Evolutionary conservation across 75 land plant species (phyloP), one percentile per base, ranked within the genome.

Genomic region (Pseudotsuga menziesii): DNA sequence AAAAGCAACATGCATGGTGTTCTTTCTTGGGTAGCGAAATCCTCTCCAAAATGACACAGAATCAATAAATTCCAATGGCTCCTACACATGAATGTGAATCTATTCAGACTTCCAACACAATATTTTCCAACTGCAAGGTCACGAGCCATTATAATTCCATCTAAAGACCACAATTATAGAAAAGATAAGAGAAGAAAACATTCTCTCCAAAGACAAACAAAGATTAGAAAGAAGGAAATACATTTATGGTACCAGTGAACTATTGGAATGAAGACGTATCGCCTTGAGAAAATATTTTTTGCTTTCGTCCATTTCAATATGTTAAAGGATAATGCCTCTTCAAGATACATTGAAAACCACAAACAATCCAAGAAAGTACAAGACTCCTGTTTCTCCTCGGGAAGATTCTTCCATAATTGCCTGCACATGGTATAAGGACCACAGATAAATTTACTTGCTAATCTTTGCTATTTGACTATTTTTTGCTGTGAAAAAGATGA

Each of bases 11-110:
- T 87, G 75, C 89, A 89, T 39, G 91, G 91, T 27, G 67, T 74
- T 22, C 73, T 83, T 16, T 44, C 57, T 73, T 67, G 41, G 11
- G 88, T 79, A 17, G 76, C 12, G 13, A 32, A 44, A 60, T 61
- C 52, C 32, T 80, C 91, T 63, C 83, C 89, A 82, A 89, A 89
- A 73, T 89, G 63, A 58, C 91, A 89, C 2, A 87, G 77, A n/a
- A 89, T 87, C 78, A 89, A 75, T 20, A 89, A 81, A 62, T 77
- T 89, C 91, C 91, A 89, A 61, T 89, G 91, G 13, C 80, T 60
- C 89, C 89, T 89, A 57, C 52, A 48, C 52, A 48, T 48, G 52
- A 48, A 48, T 48, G 9, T 48, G 52, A 48, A 48, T 48, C 52
- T 48, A 39, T 48, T 48, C 52, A 48, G 52, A 48, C 52, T 48